A percentile compares a stretch with the other conserved stretches of the same genome.
phyloP scores from a whole-genome alignment of 1,284 basidiomycete species.

The Lignosus rhinocerotis region DNA sequence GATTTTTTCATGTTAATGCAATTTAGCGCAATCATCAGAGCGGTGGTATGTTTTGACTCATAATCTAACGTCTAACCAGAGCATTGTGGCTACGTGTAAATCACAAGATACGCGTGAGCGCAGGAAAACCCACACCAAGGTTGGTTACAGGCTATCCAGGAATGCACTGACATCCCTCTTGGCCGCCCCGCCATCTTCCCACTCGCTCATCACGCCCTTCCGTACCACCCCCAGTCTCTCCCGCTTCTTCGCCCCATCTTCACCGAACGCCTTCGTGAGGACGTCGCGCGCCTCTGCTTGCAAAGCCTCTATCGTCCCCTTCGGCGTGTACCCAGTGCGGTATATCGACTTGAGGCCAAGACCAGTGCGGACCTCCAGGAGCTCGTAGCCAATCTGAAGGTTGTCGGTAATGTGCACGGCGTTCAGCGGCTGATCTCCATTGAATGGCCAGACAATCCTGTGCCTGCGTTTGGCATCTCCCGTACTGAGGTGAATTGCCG shows the following conservation, averaged over 20 bases:
- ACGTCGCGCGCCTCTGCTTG: slow-evolving; percentile 16
- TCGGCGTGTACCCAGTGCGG: slow-evolving; percentile 15
- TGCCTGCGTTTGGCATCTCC: neutral
- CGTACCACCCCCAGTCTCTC: slow-evolving; percentile 14
- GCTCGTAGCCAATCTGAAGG: slow-evolving; percentile 28
- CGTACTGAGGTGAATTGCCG: neutral
- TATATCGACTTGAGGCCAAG: slow-evolving; percentile 21
- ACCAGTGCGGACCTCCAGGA: slow-evolving; percentile 28
- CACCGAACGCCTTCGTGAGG: slow-evolving; percentile 21
- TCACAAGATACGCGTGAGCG: too few species aligned
- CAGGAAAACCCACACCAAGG: neutral
- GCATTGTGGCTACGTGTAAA: too few species aligned
- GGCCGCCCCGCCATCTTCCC: slow-evolving; percentile 11
- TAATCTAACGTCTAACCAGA: too few species aligned
- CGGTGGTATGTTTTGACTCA: too few species aligned
- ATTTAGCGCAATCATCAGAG: too few species aligned
- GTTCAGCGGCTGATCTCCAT: slow-evolving; percentile 28
- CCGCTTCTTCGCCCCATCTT: slow-evolving; percentile 22
- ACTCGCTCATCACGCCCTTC: slow-evolving; percentile 1
- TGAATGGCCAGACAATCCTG: slow-evolving; percentile 27
- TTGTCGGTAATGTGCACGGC: slow-evolving; percentile 23
- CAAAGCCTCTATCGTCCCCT: slow-evolving; percentile 23
- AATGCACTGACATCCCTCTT: neutral
- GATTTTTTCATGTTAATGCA: too few species aligned
- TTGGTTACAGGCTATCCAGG: neutral